Percentiles rank a stretch among this genome's conserved stretches.
Evolutionary conservation across 2,329 filamentous ascomycete species (phyloP).

Genomic region (Elsinoe fawcettii): DNA sequence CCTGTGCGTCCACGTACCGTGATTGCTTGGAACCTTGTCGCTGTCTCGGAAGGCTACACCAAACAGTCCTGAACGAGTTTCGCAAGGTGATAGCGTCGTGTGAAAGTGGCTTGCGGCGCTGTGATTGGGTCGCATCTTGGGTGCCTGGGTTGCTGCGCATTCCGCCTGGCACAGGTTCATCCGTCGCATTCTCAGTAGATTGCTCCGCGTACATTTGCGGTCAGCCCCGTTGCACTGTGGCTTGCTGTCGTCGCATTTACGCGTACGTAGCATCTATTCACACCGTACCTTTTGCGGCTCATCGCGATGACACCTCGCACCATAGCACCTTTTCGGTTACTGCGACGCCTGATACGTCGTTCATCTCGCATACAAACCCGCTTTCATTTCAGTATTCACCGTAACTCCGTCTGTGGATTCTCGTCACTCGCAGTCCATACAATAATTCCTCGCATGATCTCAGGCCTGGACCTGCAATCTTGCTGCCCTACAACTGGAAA

Average conservation of each 20-base stretch:
- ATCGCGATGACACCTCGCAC: slow-evolving; percentile 1
- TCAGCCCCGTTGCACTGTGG: slow-evolving; percentile 2
- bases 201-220: slow-evolving; percentile 7
- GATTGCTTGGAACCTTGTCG: slow-evolving; percentile 13
- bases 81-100: too few species aligned
- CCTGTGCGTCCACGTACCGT: slow-evolving; percentile 1
- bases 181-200: not conserved
- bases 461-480: not conserved
- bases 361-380: slow-evolving; percentile 6
- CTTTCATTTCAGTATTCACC: not conserved
- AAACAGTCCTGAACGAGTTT: not conserved
- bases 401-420: not conserved
- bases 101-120: not conserved
- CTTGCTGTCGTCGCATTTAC: slow-evolving; percentile 3
- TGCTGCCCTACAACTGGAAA: not conserved
- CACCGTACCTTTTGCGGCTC: not conserved
- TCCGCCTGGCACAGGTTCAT: not conserved
- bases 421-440: not conserved
- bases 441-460: not conserved
- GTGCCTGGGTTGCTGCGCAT: slow-evolving; percentile 8
- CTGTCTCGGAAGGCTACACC: slow-evolving; percentile 1
- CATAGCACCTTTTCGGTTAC: not conserved
- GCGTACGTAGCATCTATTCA: not conserved
- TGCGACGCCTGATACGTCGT: slow-evolving; percentile 6
- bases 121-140: slow-evolving; percentile 4